Conservation (phyloP, 2,329 filamentous ascomycete genomes). For the Exophiala aquamarina region DNA sequence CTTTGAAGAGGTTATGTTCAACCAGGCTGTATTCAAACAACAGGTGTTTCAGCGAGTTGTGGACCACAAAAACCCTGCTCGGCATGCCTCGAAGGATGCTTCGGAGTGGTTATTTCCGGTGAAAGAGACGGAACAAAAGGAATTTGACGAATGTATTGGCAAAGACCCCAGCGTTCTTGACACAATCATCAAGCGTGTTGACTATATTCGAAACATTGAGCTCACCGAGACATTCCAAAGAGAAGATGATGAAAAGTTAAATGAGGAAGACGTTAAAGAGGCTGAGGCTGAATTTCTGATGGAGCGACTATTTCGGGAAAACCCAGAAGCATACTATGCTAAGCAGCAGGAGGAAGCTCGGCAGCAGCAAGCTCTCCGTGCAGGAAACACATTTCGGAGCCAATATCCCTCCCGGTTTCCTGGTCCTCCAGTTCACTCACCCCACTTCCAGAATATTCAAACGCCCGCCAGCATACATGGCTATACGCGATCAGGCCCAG, state of each 20-base stretch:
- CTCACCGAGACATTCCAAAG: constrained; percentile 72
- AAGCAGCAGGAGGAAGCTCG: constrained; percentile 1
- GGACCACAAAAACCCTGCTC: constrained; percentile 76
- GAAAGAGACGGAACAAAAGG: constrained; percentile 50
- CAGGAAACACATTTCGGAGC: no score
- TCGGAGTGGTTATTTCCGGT: constrained; percentile 61
- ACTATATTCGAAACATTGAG: constrained; percentile 50
- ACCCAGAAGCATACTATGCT: constrained; percentile 32
- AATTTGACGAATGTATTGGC: constrained; percentile 55
- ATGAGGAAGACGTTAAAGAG: constrained; percentile 60
- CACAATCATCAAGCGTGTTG: constrained; percentile 36
- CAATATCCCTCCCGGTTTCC: no score
- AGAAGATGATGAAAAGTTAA: constrained; percentile 63
- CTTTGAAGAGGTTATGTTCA: constrained; percentile 72
- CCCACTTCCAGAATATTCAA: no score
- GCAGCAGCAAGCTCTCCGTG: no score
- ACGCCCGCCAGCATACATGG: no score
- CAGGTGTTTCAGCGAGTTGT: constrained; percentile 78
- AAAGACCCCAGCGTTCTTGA: constrained; percentile 65
- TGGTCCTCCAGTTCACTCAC: not conserved
- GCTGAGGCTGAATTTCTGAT: constrained; percentile 49
- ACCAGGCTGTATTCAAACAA: constrained; percentile 76
- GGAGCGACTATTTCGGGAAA: constrained; percentile 38
- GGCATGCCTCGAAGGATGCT: constrained; percentile 58
- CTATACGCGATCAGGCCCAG: no score